A percentile compares a stretch with the other conserved stretches of the same genome.
These are phyloP conservation scores for Podila verticillata DNA, from an alignment of 192 early-diverging fungal genomes.

Conservation along the genomic window DNA sequence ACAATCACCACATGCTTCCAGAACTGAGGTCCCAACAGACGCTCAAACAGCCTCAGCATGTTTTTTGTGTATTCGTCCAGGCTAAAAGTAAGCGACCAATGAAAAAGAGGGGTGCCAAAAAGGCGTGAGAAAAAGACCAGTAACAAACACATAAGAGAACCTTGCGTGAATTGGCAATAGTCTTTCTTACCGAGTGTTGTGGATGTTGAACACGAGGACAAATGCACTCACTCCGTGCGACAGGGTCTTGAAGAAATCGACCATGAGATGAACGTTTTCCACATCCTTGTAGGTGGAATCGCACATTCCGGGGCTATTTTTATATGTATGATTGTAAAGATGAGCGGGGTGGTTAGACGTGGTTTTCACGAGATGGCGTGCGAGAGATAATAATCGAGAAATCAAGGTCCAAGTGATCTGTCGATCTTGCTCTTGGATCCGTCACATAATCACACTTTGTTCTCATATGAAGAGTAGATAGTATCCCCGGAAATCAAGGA, in stretches of 20 bases:
- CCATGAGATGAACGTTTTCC: constrained; percentile 57
- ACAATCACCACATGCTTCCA: constrained; percentile 66
- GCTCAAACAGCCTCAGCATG: constrained; percentile 59
- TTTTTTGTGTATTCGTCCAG: constrained; percentile 64
- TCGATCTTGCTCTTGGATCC: no score
- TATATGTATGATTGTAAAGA: no score
- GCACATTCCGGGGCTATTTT: constrained; percentile 55
- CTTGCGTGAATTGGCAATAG: background rate
- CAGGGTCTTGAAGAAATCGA: constrained; percentile 60
- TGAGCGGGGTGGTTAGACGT: no score
- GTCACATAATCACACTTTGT: no score
- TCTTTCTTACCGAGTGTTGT: constrained; percentile 58
- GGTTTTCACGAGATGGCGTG: no score
- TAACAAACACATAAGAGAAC: no score
- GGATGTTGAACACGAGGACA: constrained; percentile 61
- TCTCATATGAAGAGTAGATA: no score
- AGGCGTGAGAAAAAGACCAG: no score
- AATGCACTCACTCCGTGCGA: constrained; percentile 64
- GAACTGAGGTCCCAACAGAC: constrained; percentile 57
- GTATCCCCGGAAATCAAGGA: no score
- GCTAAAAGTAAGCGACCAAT: constrained; percentile 7
- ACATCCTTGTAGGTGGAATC: constrained; percentile 56
- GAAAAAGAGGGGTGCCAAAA: background rate
- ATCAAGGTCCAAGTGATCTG: no score
- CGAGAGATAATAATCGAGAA: no score